A percentile compares a stretch with the other conserved stretches of the same genome.
phyloP scores from a whole-genome alignment of 768 basidiomycete genomes.

The Lentinus tigrinus region DNA sequence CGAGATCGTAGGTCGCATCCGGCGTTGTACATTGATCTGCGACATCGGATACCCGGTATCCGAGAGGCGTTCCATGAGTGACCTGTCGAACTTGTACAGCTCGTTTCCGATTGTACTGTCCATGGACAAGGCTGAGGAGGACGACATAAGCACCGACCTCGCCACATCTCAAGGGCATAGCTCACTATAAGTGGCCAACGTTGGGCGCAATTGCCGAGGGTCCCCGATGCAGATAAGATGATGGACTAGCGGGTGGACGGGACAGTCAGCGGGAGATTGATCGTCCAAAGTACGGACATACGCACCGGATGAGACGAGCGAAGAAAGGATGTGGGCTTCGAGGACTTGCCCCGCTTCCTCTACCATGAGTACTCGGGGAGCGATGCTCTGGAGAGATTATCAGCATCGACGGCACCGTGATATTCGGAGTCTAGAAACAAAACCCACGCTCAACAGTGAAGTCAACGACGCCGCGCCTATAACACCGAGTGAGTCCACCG shows the following conservation, averaged over 20 bases:
- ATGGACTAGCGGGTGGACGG: constrained; percentile 42
- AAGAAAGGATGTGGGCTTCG: constrained; percentile 71
- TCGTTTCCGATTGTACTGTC: constrained; percentile 56
- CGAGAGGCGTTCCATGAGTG: constrained; percentile 73
- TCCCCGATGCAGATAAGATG: constrained; percentile 83
- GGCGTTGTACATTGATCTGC: constrained; percentile 64
- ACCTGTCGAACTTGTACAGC: constrained; percentile 59
- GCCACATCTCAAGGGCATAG: not conserved
- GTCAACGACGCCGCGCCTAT: constrained; percentile 68
- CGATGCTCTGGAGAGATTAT: constrained; percentile 44
- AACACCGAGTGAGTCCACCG: not conserved
- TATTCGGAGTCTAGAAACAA: too few relatives aligned
- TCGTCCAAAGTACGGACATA: not conserved
- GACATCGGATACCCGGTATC: constrained; percentile 60
- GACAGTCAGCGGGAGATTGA: not conserved
- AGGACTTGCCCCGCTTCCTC: constrained; percentile 85
- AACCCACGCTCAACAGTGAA: constrained; percentile 51
- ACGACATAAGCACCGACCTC: too few relatives aligned
- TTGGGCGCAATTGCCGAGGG: constrained; percentile 73
- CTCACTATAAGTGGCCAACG: constrained; percentile 60
- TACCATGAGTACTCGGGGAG: constrained; percentile 62
- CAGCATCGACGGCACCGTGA: not conserved
- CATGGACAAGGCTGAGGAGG: constrained; percentile 57
- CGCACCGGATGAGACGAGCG: constrained; percentile 42
- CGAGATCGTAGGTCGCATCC: constrained; percentile 74